A percentile compares a stretch with the other conserved stretches of the same genome.
Conservation (phyloP, 352 stramenopile genomes). For the Thalassiosira hispida region DNA sequence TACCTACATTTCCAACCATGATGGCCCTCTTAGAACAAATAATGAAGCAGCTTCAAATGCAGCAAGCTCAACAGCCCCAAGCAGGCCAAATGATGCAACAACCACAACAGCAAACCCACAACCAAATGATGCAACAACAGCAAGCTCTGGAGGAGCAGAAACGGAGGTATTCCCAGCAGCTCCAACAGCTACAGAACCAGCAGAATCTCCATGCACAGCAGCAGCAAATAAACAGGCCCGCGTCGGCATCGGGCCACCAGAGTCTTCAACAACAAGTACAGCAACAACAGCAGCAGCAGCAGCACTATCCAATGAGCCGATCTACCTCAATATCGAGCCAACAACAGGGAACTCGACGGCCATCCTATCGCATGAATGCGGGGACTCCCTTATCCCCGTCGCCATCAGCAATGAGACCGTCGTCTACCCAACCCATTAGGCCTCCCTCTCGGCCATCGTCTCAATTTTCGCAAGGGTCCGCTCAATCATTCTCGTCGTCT, state of each 20-base stretch:
- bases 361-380: slow-evolving; percentile 7
- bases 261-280: slow-evolving; percentile 15
- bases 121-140: slow-evolving; percentile 33
- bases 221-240: not conserved
- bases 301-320: slow-evolving; percentile 8
- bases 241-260: slow-evolving; percentile 20
- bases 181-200: slow-evolving; percentile 10
- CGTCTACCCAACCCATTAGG: not conserved
- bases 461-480: slow-evolving; percentile 11
- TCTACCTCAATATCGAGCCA: slow-evolving; percentile 5
- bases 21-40: slow-evolving; percentile 24
- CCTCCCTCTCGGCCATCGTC: slow-evolving; percentile 3
- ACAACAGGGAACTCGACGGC: not conserved
- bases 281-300: slow-evolving; percentile 8
- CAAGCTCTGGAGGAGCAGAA: slow-evolving; percentile 25
- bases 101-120: slow-evolving; percentile 1
- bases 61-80: slow-evolving; percentile 11
- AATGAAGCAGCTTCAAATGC: slow-evolving; percentile 28
- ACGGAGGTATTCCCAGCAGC: slow-evolving; percentile 13
- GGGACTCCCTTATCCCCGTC: not conserved
- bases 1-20: not conserved
- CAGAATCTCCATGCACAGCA: slow-evolving; percentile 10
- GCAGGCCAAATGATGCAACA: slow-evolving; percentile 5
- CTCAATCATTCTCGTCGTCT: not conserved
- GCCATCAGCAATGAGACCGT: not conserved